A percentile compares a stretch with the other conserved stretches of the same genome.
phyloP scores from a whole-genome alignment of 176 grass and related monocot species.

The barley (Hordeum vulgare) region MorexV3_pseudomolecules_assembly NC_058522.1:409225909-409226408 shows the following conservation, averaged over 20 bases:
- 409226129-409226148: not conserved
- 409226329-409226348: not conserved
- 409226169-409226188: not conserved
- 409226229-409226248: not conserved
- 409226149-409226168: not conserved
- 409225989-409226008: constrained; percentile 79
- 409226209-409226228: not conserved
- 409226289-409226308: not conserved
- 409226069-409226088: constrained; percentile 45
- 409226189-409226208: not conserved
- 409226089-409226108: not conserved
- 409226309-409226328: not conserved
- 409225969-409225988: not conserved
- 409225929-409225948: not conserved
- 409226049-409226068: constrained; percentile 96
- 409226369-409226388: not conserved
- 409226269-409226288: not conserved
- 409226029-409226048: constrained; percentile 65
- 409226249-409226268: not conserved
- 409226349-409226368: not conserved
- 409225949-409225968: constrained; percentile 13
- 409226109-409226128: not conserved
- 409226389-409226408: not conserved
- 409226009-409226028: constrained; percentile 86
- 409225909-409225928: constrained; percentile 5